These are phyloP conservation scores for Rhizophora apiculata DNA, from an alignment of 345 rosid species.

Conservation along the genomic window DNA sequence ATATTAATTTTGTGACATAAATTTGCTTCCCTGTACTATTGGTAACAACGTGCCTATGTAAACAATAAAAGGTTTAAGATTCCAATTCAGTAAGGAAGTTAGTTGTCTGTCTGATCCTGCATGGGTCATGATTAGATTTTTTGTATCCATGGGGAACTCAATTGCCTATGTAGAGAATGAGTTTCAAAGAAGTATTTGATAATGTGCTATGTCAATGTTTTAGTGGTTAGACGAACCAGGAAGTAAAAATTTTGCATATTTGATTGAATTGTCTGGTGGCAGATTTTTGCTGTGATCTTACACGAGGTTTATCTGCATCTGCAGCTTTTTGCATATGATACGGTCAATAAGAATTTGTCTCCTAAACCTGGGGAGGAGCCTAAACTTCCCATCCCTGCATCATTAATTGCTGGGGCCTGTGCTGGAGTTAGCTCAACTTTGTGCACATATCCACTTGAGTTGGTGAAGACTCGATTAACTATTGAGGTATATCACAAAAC, in stretches of 20 bases:
- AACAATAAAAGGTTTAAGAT: not conserved
- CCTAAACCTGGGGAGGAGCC: constrained; percentile 63
- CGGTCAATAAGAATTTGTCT: constrained; percentile 72
- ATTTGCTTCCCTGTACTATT: not conserved
- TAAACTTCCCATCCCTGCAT: constrained; percentile 69
- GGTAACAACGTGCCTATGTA: not conserved
- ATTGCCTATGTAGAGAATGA: not conserved
- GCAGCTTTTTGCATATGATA: constrained; percentile 90
- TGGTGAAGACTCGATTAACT: constrained; percentile 88
- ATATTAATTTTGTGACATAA: not conserved
- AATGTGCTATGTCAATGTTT: not conserved
- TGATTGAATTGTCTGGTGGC: not conserved
- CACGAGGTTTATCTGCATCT: constrained; percentile 6
- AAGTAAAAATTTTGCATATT: not conserved
- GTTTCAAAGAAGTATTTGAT: not conserved
- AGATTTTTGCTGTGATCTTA: not conserved
- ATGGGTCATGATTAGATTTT: not conserved
- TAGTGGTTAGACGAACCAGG: no score
- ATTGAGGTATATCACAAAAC: constrained; percentile 54
- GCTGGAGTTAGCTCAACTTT: constrained; percentile 96
- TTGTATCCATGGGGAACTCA: not conserved
- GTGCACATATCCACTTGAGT: constrained; percentile 88
- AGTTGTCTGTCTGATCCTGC: not conserved
- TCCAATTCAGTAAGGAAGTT: not conserved
- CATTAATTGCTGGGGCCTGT: constrained; percentile 93